Evolutionary conservation across 768 basidiomycete species (phyloP), one percentile per base, ranked within the genome.

Genomic region (Russula sp.): DNA sequence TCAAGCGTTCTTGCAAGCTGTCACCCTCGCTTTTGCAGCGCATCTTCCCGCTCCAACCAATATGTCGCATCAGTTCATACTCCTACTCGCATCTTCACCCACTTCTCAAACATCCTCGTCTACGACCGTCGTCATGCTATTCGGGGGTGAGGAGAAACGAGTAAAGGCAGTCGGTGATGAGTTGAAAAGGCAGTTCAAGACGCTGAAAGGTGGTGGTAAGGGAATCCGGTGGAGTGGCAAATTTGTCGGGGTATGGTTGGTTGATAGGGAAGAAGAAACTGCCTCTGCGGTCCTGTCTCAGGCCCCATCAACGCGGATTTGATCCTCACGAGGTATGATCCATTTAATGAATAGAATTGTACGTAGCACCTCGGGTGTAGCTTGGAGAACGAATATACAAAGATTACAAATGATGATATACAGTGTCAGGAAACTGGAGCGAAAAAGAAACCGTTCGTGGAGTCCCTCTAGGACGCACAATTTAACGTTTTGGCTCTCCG

Each of bases 171-270:
- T 73, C 2, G 86, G 87, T 3, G 84, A 84, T 3, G 75, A 70
- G 29, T 70, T 88, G 46, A 88, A 83, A 70, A 69, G 73, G 5
- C 83, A 79, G 65, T 74, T 87, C 65, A 65, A 59, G 34, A 76
- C 76, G 9, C 77, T 87, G 50, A 92, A 86, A 74, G 90, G 90
- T 7, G 90, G 90, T 11, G 88, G 90, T 5, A 90, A 87, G 68
- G 89, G 87, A 1, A 66, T 75, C 18, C 81, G 80, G 66, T 91
- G 89, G 86, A 90, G 88, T 63, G 89, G 90, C 10, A 87, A 90
- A 70, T 80, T 78, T 58, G 77, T 71, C 7, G 88, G 88, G 0
- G 79, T 83, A 14, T 88, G 86, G 86, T 80, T 79, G 67, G 76
- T 75, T 18, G 72, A 64, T 5, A 77, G 76, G 61, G 83, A 85